Base-by-base conservation (phyloP, 257 asterid species). In the Solanum tacnaense region DNA sequence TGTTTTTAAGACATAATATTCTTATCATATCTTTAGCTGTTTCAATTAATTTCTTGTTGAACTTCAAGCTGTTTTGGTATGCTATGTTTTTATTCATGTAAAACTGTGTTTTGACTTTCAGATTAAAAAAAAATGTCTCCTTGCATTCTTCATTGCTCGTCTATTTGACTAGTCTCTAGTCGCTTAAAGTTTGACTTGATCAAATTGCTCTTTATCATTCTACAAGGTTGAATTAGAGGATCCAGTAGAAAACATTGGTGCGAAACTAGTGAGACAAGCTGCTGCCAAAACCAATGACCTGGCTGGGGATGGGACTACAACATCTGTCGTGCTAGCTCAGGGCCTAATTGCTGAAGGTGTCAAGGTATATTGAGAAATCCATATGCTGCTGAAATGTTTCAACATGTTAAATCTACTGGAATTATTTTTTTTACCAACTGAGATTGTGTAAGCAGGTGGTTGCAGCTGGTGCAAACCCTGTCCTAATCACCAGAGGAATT, bases 241-340 rank as follows among this genome's bases (percentile, higher is more conserved):
- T 81, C 95, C 99, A 8, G 99, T 97, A 29, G 99, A 97, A 92
- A 97, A 97, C 88, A 96, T 97, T 27, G 99, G 99, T 87, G 99
- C 99, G 41, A 97, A 97, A 91, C 89, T 96, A 91, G 99, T 96
- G 82, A 94, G 99, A 87, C 99, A 97, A 90, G 98, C 99, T 27
- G 99, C 99, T 86, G 95, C 99, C 25, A 97, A 96, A 92, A 97
- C 99, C 87, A 97, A 97, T 87, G 99, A 97, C 92, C 90, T 97
- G 89, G 99, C 99, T 87, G 99, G 99, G 29, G 99, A 97, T 92
- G 99, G 99, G 56, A 95, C 98, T 29, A 97, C 99, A 25, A 97
- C 99, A 83, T 96, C 99, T 73, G 99, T 97, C 72, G 99, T 97
- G 89, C 98, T 96, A 88, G 99, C 98, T 35, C 99, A 97, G 88